Evolutionary conservation across 306 rosid species (phyloP), one percentile per base, ranked within the genome.

Genomic region (Carpinus fangiana): DNA sequence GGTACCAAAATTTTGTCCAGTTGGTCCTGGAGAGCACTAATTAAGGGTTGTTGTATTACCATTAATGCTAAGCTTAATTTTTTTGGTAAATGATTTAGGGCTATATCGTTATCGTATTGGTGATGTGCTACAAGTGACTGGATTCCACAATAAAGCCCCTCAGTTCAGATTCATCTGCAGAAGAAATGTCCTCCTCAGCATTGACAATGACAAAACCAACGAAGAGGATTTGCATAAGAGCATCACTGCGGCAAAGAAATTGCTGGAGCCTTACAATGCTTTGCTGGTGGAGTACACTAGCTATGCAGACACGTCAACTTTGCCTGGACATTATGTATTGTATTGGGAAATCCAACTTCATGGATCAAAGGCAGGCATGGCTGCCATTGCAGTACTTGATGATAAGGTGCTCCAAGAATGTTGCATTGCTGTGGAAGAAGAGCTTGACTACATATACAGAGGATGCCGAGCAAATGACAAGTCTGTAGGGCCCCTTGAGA

Each of bases 121-220:
- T 10, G 97, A 94, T 46, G 96, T 94, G 73, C 90, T 94, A 7
- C 96, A 89, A 46, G 96, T 89, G 88, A 87, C 82, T 7, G 93
- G 93, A 73, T 92, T 92, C 71, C 83, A 92, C 90, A 94, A 92
- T 71, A 77, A 79, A 45, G 90, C 97, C 3, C 98, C 97, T 13
- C 96, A 94, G n/a, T 87, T 94, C 55, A 80, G 89, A 36, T 94
- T 94, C 90, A 94, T 94, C 50, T 94, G 97, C 74, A 36, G 98
- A 71, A 85, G 93, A 67, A 92, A 92, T n/a, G 98, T 94, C 8
- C 89, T 92, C 23, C 89, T 94, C 18, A 90, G 98, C 89, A 87
- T 94, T 3, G 98, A 94, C 90, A 88, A 28, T 3, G 97, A 94
- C 81, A 94, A 92, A 80, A 90, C 98, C 3, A 94, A 89, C 61